Evolutionary conservation across 805 yeast genomes (phyloP), one percentile per base, ranked within the genome.

Genomic region (Saccharomycopsis javanensis): DNA sequence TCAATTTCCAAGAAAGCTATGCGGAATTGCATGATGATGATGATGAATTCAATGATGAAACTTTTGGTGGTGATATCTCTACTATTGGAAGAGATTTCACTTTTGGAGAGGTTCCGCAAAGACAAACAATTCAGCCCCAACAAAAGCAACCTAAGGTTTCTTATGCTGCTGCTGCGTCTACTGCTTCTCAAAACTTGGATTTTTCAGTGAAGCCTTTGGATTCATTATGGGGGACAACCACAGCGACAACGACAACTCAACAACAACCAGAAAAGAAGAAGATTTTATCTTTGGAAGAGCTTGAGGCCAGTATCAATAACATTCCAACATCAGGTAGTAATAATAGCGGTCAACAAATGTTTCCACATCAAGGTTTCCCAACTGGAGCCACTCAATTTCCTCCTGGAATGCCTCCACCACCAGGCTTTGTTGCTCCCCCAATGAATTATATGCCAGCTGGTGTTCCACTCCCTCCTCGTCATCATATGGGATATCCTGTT

Each of bases 1-100:
- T 80, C 67, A 90, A 87, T 67, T 89, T 88, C 67, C 95, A 89
- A 65, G 95, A 89, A 34, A 83, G 92, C 18, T 87, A 86, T 69
- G 87, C 82, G 57, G 91, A 92, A 1, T 76, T 85, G 64, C 62
- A 76, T 73, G 87, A 82, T 57, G 85, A 79, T 33, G 91, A 85
- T 52, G 96, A 88, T 67, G 94, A 86, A 38, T 76, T 85, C 63
- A 87, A 88, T 66, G 87, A 82, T 61, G 90, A 84, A 66, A 88
- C 95, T 0, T 88, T 88, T 70, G 95, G 94, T 28, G 73, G 70
- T 45, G 75, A 72, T 51, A 75, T 74, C 30, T 68, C 73, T 7
- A 42, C 37, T 1, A 75, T 82, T 55, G 81, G 83, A 33, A 77
- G 79, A 62, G 88, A 86, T 64, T 86, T 84, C 64, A 80, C 80